Conservation (phyloP, 1,139 yeast genomes). For the Wickerhamomyces sp. region DNA sequence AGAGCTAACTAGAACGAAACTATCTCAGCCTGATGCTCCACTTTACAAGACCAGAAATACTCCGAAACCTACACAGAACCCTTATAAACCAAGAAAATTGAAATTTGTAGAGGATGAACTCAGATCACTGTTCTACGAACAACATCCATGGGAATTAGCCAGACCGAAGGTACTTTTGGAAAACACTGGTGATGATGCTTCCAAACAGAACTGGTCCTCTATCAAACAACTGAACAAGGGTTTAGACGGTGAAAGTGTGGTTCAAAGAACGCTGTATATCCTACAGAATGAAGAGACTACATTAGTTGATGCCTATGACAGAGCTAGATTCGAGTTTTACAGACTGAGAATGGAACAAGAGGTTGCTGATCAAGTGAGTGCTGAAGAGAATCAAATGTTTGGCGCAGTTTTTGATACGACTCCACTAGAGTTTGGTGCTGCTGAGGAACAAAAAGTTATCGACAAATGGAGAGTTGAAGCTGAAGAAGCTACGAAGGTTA, state of each 20-base stretch:
- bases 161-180: slow-evolving; percentile 87
- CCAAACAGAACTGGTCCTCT: slow-evolving; percentile 65
- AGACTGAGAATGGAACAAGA: slow-evolving; percentile 81
- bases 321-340: slow-evolving; percentile 85
- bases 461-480: slow-evolving; percentile 75
- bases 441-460: slow-evolving; percentile 64
- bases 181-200: slow-evolving; percentile 53
- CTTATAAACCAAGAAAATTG: slow-evolving; percentile 41
- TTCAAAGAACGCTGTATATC: slow-evolving; percentile 81
- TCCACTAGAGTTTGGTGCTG: slow-evolving; percentile 61
- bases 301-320: slow-evolving; percentile 69
- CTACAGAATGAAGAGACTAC: slow-evolving; percentile 38
- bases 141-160: slow-evolving; percentile 98
- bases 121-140: slow-evolving; percentile 76
- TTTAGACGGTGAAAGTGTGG: slow-evolving; percentile 90
- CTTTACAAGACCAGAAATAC: slow-evolving; percentile 25
- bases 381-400: slow-evolving; percentile 81
- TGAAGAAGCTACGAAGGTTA: slow-evolving; percentile 46
- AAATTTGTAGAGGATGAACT: slow-evolving; percentile 76
- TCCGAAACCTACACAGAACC: slow-evolving; percentile 34
- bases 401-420: slow-evolving; percentile 71
- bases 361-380: slow-evolving; percentile 63
- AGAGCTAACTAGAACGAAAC: slow-evolving; percentile 18
- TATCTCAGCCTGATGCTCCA: slow-evolving; percentile 26
- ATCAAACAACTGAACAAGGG: slow-evolving; percentile 69